Evolutionary conservation across 2,329 filamentous ascomycete genomes (phyloP).

Genomic region (Fonsecaea monophora): DNA sequence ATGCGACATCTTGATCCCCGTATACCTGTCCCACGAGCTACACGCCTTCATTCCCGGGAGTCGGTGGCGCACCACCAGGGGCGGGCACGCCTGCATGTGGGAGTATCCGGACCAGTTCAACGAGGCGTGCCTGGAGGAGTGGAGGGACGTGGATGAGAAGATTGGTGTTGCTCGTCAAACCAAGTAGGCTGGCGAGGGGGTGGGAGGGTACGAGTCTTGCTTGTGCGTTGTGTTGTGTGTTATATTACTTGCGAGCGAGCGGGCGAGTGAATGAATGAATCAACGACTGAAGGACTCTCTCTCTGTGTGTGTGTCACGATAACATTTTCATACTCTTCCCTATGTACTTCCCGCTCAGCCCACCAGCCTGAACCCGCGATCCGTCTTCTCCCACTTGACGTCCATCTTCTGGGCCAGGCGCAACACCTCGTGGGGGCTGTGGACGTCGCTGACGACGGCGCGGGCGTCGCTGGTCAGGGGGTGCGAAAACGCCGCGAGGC

Average conservation of each 20-base stretch:
- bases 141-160: constrained; percentile 10
- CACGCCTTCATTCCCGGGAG: constrained; percentile 17
- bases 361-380: constrained; percentile 15
- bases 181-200: neutral
- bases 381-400: constrained; percentile 20
- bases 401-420: constrained; percentile 17
- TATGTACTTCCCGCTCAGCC: neutral
- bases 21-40: constrained; percentile 24
- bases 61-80: constrained; percentile 15
- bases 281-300: too few species aligned
- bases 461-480: constrained; percentile 16
- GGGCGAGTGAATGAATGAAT: too few species aligned
- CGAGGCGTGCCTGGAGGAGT: constrained; percentile 14
- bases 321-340: too few species aligned
- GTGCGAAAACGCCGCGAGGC: constrained; percentile 20
- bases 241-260: neutral
- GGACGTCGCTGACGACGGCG: constrained; percentile 11
- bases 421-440: constrained; percentile 11
- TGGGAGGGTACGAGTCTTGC: neutral
- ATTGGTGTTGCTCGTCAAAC: too few species aligned
- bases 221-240: neutral
- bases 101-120: constrained; percentile 31
- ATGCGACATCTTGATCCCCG: constrained; percentile 26
- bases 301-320: too few species aligned
- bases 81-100: constrained; percentile 28